Base-by-base conservation (phyloP, 164 flowering plant species). In the Berberis vulgaris region DNA sequence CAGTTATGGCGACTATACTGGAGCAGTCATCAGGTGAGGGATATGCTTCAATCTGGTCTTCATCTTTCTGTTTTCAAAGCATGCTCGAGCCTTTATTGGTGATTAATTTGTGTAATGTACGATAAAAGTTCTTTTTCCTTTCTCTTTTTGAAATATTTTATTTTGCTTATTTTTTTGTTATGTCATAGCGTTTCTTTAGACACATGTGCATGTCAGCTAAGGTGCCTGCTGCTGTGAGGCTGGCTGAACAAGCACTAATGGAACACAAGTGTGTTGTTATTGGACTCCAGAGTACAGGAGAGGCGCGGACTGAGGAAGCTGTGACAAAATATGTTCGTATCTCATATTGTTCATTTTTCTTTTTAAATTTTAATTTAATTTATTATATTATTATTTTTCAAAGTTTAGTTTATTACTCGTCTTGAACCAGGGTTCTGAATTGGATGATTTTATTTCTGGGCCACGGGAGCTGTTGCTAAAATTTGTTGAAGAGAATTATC, bases 231-330 rank as follows among this genome's bases (percentile, higher is more conserved):
- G 79, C 88, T 69, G 96, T 94, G 62, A 80, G 80, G 71, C 80
- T 94, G 63, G 77, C 97, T 57, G 84, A 87, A 72, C 82, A 85
- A 77, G 99, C 99, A 58, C 69, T 94, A 55, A 2, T 46, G 56
- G 88, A 86, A 41, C 68, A 80, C 68, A 94, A 94, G 73, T 91
- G 96, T 79, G 97, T 89, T 71, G 99, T 94, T 53, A 81, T 94
- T 76, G 99, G 99, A 65, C 93, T 94, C 56, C 99, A 94, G 76
- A 94, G 99, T 72, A 91, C 99, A 50, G 99, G 99, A 67, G 99
- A 94, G 69, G 99, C 99, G 61, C 81, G 99, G 44, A 94, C 99
- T 9, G 99, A 94, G 78, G 99, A 94, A 79, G 97, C 96, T 62
- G 88, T 94, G 46, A 73, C 91, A 63, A 94, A 94, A 87, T 85